Percentiles rank a stretch among this genome's conserved stretches.
Evolutionary conservation across 345 rosid species (phyloP).

Genomic region (Camelina hispida): DNA sequence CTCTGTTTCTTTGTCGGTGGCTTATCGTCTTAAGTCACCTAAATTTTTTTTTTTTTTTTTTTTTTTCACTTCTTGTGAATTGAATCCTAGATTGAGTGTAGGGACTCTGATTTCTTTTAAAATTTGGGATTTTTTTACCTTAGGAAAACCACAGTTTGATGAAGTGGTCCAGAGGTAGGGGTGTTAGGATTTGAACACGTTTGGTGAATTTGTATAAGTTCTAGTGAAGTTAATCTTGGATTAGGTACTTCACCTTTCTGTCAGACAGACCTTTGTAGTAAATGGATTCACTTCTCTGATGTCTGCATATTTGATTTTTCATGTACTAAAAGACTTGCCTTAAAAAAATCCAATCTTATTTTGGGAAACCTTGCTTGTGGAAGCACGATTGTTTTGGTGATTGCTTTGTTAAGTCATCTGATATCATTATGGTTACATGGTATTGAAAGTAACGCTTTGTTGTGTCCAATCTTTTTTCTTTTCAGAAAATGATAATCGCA

Average conservation of each 20-base stretch:
- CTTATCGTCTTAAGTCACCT: neutral
- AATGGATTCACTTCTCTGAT: neutral
- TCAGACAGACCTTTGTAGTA: no score
- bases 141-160: neutral
- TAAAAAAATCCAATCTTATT: neutral
- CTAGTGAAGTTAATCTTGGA: slow-evolving; percentile 6
- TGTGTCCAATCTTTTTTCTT: slow-evolving; percentile 35
- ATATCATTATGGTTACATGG: no score
- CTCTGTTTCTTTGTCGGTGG: neutral
- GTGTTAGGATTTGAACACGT: neutral
- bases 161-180: neutral
- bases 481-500: slow-evolving; percentile 85
- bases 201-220: neutral
- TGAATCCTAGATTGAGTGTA: neutral
- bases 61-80: neutral
- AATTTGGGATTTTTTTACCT: neutral
- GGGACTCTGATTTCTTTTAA: neutral
- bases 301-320: neutral
- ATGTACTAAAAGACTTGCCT: neutral
- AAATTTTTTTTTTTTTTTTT: neutral
- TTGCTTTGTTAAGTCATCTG: neutral
- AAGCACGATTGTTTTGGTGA: neutral
- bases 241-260: no score
- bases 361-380: neutral
- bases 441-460: no score